Conservation (phyloP, 1,284 basidiomycete species). For the Abortiporus biennis region DNA sequence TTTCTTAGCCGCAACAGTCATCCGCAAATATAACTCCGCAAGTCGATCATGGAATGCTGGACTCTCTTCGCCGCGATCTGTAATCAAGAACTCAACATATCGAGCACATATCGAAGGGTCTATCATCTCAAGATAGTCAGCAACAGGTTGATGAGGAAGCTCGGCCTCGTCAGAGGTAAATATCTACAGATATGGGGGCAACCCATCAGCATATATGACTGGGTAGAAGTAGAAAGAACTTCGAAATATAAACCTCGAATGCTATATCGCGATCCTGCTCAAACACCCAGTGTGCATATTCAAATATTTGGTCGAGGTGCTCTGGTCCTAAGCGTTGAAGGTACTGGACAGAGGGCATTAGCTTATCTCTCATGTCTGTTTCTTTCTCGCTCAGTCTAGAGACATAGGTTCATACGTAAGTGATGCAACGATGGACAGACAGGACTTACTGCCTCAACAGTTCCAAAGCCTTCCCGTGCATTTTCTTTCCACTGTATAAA, state of each 20-base stretch:
- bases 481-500: slow-evolving; percentile 91
- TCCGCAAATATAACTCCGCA: slow-evolving; percentile 77
- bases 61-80: slow-evolving; percentile 64
- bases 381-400: slow-evolving; percentile 75
- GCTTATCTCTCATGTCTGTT: slow-evolving; percentile 71
- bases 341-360: slow-evolving; percentile 84
- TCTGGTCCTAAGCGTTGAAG: slow-evolving; percentile 86
- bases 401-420: not conserved
- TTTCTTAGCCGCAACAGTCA: slow-evolving; percentile 51
- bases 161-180: slow-evolving; percentile 94
- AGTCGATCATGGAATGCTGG: slow-evolving; percentile 82
- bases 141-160: slow-evolving; percentile 72
- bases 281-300: slow-evolving; percentile 82
- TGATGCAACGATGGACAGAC: slow-evolving; percentile 3
- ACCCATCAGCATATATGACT: not conserved
- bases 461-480: slow-evolving; percentile 86
- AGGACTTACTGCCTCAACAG: slow-evolving; percentile 71
- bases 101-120: slow-evolving; percentile 63
- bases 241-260: slow-evolving; percentile 53
- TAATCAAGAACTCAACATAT: slow-evolving; percentile 87
- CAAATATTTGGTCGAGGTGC: slow-evolving; percentile 75
- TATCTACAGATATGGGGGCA: slow-evolving; percentile 46
- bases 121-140: slow-evolving; percentile 71
- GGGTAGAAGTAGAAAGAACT: not conserved
- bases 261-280: slow-evolving; percentile 65